Conservation (phyloP, 805 yeast species). For the Suhomyces kilbournensis region DNA sequence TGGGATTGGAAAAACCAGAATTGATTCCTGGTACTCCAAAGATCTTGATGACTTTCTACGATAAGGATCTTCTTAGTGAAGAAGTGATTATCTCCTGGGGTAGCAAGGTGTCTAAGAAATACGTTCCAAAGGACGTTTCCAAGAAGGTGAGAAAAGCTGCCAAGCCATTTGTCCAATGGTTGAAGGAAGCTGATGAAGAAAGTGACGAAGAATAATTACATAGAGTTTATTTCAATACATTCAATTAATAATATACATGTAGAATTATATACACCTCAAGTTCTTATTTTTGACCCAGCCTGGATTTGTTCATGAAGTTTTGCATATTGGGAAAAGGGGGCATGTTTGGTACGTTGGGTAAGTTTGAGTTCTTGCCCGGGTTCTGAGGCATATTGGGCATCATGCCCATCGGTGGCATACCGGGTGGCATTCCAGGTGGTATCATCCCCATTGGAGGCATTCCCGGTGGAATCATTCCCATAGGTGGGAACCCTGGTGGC, state of each 20-base stretch:
- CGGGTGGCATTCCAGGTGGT: conserved; percentile 9
- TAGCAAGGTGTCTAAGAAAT: conserved; percentile 86
- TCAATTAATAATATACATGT: neutral
- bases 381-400: conserved; percentile 24
- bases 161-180: conserved; percentile 92
- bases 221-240: conserved; percentile 1
- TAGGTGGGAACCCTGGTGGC: conserved; percentile 22
- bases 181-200: conserved; percentile 88
- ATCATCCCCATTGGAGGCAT: conserved; percentile 12
- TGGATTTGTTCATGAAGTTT: conserved; percentile 9
- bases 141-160: conserved; percentile 96
- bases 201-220: conserved; percentile 55
- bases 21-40: conserved; percentile 75
- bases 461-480: conserved; percentile 18
- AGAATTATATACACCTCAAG: neutral
- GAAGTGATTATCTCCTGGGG: conserved; percentile 84
- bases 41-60: conserved; percentile 76
- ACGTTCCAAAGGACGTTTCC: conserved; percentile 85
- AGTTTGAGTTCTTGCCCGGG: conserved; percentile 14
- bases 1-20: conserved; percentile 74
- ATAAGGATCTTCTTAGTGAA: conserved; percentile 80
- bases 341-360: conserved; percentile 23
- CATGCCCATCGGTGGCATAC: conserved; percentile 18
- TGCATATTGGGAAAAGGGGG: conserved; percentile 22
- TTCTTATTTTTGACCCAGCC: neutral